Conservation (phyloP, 257 asterid species). For the Primulina eburnea region DNA sequence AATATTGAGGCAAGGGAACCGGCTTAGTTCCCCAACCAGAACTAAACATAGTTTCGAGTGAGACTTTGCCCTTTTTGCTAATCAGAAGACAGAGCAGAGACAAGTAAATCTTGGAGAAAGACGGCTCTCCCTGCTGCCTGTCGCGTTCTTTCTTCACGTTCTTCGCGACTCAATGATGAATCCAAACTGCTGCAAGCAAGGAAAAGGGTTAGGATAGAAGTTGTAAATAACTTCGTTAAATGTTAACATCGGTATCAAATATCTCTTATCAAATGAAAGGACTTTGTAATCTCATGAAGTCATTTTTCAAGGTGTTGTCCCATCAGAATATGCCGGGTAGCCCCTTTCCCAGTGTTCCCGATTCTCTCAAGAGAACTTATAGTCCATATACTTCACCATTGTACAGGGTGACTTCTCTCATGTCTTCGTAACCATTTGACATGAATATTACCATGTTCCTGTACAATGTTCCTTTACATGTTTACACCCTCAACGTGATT, state of each 20-base stretch:
- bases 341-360: background rate
- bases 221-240: too few species aligned
- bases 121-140: constrained; percentile 69
- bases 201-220: constrained; percentile 1
- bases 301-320: background rate
- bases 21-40: background rate
- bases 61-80: constrained; percentile 29
- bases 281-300: background rate
- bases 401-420: too few species aligned
- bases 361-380: too few species aligned
- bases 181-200: constrained; percentile 48
- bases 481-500: background rate
- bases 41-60: background rate
- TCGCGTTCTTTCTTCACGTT: constrained; percentile 57
- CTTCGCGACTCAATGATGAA: constrained; percentile 67
- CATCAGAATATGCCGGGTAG: background rate
- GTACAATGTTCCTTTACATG: background rate
- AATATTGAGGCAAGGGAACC: background rate
- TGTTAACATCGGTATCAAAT: background rate
- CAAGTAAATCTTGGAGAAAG: constrained; percentile 69
- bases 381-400: too few species aligned
- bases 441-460: too few species aligned
- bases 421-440: too few species aligned
- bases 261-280: background rate
- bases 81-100: constrained; percentile 58